Conservation (phyloP, 176 grass and related monocot genomes). For the Eleusine indica region DNA sequence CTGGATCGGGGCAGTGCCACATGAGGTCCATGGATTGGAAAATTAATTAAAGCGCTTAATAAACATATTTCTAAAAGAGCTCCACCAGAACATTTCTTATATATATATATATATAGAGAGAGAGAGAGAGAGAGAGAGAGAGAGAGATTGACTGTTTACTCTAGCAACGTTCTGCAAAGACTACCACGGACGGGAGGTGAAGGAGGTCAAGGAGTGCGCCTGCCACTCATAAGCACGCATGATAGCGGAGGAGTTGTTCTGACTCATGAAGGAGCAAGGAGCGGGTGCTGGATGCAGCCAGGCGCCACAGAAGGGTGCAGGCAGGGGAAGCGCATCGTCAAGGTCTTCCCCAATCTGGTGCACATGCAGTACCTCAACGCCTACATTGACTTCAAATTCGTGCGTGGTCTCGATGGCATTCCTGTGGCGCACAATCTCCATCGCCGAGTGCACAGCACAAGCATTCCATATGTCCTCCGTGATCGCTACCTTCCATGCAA, state of each 20-base stretch:
- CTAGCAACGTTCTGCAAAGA: not conserved
- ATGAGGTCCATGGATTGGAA: too few species aligned
- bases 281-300: not conserved
- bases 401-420: slow-evolving; percentile 27
- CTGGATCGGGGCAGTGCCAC: too few species aligned
- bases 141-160: too few species aligned
- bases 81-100: too few species aligned
- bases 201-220: not conserved
- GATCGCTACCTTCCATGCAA: slow-evolving; percentile 31
- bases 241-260: not conserved
- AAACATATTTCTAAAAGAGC: too few species aligned
- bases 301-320: not conserved
- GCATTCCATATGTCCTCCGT: slow-evolving; percentile 16
- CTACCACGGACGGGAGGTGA: not conserved
- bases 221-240: not conserved
- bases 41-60: too few species aligned
- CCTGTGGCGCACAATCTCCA: slow-evolving; percentile 29
- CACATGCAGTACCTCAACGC: slow-evolving; percentile 25
- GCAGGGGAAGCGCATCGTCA: not conserved
- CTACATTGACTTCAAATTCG: slow-evolving; percentile 37
- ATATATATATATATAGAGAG: too few species aligned
- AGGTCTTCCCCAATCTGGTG: not conserved
- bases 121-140: too few species aligned
- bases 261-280: not conserved
- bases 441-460: not conserved